These are phyloP conservation scores for Candida adriatica DNA, from an alignment of 805 yeast species.

Conservation along the genomic window DNA sequence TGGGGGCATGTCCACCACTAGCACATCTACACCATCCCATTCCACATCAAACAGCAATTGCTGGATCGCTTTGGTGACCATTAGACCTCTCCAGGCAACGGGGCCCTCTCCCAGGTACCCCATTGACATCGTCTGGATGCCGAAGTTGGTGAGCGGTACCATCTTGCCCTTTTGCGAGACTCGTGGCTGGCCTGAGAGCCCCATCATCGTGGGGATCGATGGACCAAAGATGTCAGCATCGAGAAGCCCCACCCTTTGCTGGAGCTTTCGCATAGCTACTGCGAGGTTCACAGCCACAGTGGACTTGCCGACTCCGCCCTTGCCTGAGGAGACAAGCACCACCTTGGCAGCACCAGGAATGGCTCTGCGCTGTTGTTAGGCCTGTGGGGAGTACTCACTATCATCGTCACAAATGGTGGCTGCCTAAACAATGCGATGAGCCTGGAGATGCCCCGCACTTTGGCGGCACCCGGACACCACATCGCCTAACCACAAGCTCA, in stretches of 20 bases:
- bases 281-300: constrained; percentile 66
- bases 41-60: constrained; percentile 78
- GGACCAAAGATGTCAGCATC: constrained; percentile 88
- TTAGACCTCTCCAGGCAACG: constrained; percentile 79
- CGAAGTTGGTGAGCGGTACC: constrained; percentile 65
- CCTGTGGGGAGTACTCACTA: too few species aligned
- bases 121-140: constrained; percentile 84
- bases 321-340: constrained; percentile 64
- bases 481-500: too few species aligned
- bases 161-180: constrained; percentile 45
- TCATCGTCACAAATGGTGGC: too few species aligned
- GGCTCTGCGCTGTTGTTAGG: too few species aligned
- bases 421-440: too few species aligned
- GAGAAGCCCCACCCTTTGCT: constrained; percentile 57
- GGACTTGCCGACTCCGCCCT: constrained; percentile 87
- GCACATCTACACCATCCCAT: constrained; percentile 61
- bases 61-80: constrained; percentile 83
- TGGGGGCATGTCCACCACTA: constrained; percentile 83
- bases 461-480: too few species aligned
- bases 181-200: constrained; percentile 65
- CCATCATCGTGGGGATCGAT: constrained; percentile 65
- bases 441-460: too few species aligned
- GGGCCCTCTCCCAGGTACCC: constrained; percentile 71
- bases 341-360: constrained; percentile 59
- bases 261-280: constrained; percentile 44